Conservation (phyloP, 2,329 filamentous ascomycete species). For the Venturia asperata region DNA sequence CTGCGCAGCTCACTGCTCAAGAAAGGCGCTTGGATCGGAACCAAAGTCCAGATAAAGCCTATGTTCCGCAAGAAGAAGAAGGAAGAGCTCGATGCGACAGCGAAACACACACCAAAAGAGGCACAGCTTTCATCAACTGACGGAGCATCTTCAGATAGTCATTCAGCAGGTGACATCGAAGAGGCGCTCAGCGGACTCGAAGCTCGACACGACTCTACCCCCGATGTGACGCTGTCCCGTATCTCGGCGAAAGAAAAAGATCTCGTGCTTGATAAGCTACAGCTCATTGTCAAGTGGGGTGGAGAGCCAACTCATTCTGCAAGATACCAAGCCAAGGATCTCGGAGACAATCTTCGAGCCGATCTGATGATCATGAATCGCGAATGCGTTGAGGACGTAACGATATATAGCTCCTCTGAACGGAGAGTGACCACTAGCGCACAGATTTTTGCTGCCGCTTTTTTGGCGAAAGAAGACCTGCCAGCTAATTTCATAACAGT, state of each 20-base stretch:
- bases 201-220: slow-evolving; percentile 15
- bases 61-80: slow-evolving; percentile 73
- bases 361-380: slow-evolving; percentile 89
- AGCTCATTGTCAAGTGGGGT: slow-evolving; percentile 98
- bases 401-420: slow-evolving; percentile 93
- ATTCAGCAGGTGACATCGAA: background rate
- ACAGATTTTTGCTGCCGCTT: slow-evolving; percentile 89
- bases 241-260: slow-evolving; percentile 92
- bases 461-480: slow-evolving; percentile 79
- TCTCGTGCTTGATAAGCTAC: slow-evolving; percentile 87
- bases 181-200: background rate
- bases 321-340: slow-evolving; percentile 88
- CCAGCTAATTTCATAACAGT: slow-evolving; percentile 81
- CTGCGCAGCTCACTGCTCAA: slow-evolving; percentile 82
- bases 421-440: slow-evolving; percentile 90
- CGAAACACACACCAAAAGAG: background rate
- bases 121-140: background rate
- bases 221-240: slow-evolving; percentile 58
- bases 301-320: slow-evolving; percentile 97
- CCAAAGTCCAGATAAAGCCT: slow-evolving; percentile 97
- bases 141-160: background rate
- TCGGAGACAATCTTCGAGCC: slow-evolving; percentile 92
- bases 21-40: slow-evolving; percentile 90
- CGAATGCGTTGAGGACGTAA: slow-evolving; percentile 84
- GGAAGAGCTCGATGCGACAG: slow-evolving; percentile 5